phyloP scores from a whole-genome alignment of 805 yeast species.

The Pichia cabralensis region DNA sequence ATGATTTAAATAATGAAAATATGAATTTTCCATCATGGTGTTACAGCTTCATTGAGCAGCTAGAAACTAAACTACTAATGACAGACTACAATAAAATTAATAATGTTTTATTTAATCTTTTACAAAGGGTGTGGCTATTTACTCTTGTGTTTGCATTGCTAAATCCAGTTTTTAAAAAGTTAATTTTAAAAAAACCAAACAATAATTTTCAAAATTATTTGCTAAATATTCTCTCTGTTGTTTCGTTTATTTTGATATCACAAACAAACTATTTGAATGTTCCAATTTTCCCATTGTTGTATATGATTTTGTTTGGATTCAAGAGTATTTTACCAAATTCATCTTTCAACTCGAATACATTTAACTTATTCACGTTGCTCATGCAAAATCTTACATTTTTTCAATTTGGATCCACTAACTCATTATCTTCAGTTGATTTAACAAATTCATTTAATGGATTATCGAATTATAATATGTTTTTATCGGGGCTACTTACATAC shows the following conservation, averaged over 20 bases:
- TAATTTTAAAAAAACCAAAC: neutral
- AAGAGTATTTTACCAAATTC: slow-evolving; percentile 9
- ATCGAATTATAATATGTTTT: slow-evolving; percentile 50
- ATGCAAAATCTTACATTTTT: slow-evolving; percentile 74
- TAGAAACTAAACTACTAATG: slow-evolving; percentile 24
- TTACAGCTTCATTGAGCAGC: slow-evolving; percentile 17
- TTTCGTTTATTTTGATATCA: slow-evolving; percentile 36
- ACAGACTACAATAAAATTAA: slow-evolving; percentile 21
- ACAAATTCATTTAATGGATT: slow-evolving; percentile 91
- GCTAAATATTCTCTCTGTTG: slow-evolving; percentile 27
- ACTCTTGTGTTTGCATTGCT: slow-evolving; percentile 9
- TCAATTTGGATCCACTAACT: slow-evolving; percentile 84
- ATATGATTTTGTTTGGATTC: slow-evolving; percentile 24
- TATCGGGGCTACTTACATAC: slow-evolving; percentile 73
- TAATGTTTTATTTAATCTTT: slow-evolving; percentile 14
- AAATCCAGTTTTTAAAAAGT: slow-evolving; percentile 12
- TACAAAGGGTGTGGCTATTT: slow-evolving; percentile 17
- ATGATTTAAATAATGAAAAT: slow-evolving; percentile 13
- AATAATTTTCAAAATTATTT: slow-evolving; percentile 20
- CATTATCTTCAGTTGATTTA: slow-evolving; percentile 82
- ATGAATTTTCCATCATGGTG: slow-evolving; percentile 19
- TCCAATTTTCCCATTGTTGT: slow-evolving; percentile 34
- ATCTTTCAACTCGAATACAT: slow-evolving; percentile 9
- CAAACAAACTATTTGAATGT: slow-evolving; percentile 47
- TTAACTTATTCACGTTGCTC: slow-evolving; percentile 32